These are phyloP conservation scores for Aulographum hederae DNA, from an alignment of 2,329 filamentous ascomycete species.

Conservation along the genomic window DNA sequence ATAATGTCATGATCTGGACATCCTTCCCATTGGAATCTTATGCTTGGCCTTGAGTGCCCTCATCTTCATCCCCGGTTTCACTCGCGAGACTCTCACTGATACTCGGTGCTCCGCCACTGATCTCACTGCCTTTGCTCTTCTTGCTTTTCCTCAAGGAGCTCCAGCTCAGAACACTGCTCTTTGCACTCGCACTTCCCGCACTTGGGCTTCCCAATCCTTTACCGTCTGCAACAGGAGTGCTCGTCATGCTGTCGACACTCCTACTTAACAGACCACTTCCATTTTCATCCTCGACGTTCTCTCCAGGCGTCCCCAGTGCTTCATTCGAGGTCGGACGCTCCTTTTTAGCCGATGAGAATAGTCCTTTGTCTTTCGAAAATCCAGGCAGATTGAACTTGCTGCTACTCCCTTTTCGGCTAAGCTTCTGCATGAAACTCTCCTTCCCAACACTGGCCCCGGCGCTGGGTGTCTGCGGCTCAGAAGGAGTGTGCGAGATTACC, in stretches of 20 bases:
- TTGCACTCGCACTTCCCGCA: not conserved
- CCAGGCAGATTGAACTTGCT: constrained; percentile 22
- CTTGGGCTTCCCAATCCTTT: not conserved
- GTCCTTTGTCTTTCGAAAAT: constrained; percentile 16
- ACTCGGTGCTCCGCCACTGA: not conserved
- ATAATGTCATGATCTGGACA: too few species aligned
- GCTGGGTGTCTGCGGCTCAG: constrained; percentile 12
- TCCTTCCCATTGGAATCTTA: too few species aligned
- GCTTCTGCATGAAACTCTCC: constrained; percentile 30
- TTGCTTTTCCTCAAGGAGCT: not conserved
- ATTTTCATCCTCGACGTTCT: constrained; percentile 22
- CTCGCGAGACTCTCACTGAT: constrained; percentile 9
- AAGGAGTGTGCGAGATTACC: constrained; percentile 17
- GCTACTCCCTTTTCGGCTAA: constrained; percentile 27
- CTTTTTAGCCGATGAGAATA: constrained; percentile 14
- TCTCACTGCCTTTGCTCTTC: not conserved
- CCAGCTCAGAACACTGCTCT: not conserved
- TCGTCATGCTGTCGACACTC: not conserved
- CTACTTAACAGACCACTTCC: constrained; percentile 1
- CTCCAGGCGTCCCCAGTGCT: constrained; percentile 18
- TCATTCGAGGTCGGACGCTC: constrained; percentile 5
- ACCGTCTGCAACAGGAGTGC: not conserved
- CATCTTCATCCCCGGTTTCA: constrained; percentile 45
- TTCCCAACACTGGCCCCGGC: constrained; percentile 18
- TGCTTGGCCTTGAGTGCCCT: too few species aligned